Conservation (phyloP, 108 stramenopile genomes). For the Hondaea fermentalgiana region DNA sequence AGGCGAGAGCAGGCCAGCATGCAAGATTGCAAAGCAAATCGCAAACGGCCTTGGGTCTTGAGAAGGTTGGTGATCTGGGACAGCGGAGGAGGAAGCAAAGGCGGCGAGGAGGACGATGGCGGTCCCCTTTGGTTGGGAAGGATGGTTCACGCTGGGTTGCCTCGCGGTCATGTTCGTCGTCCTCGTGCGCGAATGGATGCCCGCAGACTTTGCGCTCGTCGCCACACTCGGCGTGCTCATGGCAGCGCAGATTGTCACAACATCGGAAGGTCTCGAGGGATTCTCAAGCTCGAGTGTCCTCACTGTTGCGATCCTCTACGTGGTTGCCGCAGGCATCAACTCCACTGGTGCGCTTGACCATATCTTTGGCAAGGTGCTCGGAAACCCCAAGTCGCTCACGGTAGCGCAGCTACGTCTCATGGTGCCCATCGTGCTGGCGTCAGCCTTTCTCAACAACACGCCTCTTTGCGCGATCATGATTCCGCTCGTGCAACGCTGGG, state of each 20-base stretch:
- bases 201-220: conserved; percentile 44
- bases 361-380: conserved; percentile 71
- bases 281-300: conserved; percentile 70
- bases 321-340: conserved; percentile 68
- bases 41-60: too few relatives aligned
- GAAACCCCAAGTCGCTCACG: conserved; percentile 50
- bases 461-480: conserved; percentile 79
- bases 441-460: conserved; percentile 79
- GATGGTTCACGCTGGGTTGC: conserved; percentile 1
- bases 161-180: background rate
- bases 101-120: too few relatives aligned
- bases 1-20: too few relatives aligned
- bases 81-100: too few relatives aligned
- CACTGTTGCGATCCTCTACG: conserved; percentile 66
- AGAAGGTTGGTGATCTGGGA: too few relatives aligned
- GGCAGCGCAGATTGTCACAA: conserved; percentile 58
- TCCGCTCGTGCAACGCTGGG: conserved; percentile 71
- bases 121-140: background rate
- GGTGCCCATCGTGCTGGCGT: conserved; percentile 55
- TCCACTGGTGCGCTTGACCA: conserved; percentile 73
- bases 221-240: conserved; percentile 58
- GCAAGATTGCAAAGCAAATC: too few relatives aligned
- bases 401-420: conserved; percentile 60
- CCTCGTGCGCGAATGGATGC: background rate
- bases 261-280: conserved; percentile 60